Percentiles rank a stretch among this genome's conserved stretches.
Evolutionary conservation across 2,329 filamentous ascomycete genomes (phyloP).

Genomic region (Claviceps sp.): DNA sequence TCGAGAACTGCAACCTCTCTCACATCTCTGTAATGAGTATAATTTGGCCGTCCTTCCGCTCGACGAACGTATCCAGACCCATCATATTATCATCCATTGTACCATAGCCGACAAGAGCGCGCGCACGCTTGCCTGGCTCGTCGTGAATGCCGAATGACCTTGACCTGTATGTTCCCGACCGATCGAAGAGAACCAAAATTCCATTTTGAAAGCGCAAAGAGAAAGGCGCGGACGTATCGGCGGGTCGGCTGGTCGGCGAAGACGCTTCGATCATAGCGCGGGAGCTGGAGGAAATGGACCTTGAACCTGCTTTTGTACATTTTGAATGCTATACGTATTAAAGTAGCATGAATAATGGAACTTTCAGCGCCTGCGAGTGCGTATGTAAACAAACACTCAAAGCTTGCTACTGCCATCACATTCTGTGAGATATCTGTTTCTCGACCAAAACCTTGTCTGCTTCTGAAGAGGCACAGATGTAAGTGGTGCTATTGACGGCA

Average conservation of each 20-base stretch:
- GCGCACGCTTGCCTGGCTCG: conserved; percentile 9
- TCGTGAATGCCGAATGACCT: conserved; percentile 8
- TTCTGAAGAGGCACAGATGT: no score
- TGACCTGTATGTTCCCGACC: conserved; percentile 10
- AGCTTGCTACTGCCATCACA: no score
- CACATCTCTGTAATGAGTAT: conserved; percentile 4
- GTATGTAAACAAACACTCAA: no score
- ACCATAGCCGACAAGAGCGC: conserved; percentile 9
- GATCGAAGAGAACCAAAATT: conserved; percentile 12
- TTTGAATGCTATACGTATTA: no score
- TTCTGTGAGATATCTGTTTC: no score
- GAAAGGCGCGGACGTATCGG: conserved; percentile 9
- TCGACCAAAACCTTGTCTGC: no score
- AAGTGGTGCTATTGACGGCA: no score
- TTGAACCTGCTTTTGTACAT: conserved; percentile 7
- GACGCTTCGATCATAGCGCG: conserved; percentile 7
- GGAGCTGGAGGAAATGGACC: conserved; percentile 9
- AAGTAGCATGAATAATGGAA: no score
- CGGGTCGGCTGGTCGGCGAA: conserved; percentile 11
- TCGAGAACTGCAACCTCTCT: conserved; percentile 4
- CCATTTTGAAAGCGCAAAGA: conserved; percentile 7
- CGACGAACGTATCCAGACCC: conserved; percentile 7
- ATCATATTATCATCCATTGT: conserved; percentile 9
- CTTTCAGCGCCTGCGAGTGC: no score
- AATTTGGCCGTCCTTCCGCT: not conserved